phyloP scores from a whole-genome alignment of 371 early-diverging fungal genomes.

The Rhizopus sp. region DNA sequence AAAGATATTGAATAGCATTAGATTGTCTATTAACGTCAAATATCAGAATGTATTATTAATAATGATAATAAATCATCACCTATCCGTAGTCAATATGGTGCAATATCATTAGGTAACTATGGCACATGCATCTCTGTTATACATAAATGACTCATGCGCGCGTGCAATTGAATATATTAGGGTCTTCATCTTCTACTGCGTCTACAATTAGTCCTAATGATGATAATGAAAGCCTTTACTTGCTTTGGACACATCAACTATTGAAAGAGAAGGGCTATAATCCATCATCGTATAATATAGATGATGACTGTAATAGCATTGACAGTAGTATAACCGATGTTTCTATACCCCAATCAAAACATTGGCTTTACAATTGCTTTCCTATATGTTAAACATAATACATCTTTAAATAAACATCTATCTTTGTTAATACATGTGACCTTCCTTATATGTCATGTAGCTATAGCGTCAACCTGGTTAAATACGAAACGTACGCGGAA shows the following conservation, averaged over 20 bases:
- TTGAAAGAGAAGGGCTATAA: constrained; percentile 34
- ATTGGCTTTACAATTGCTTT: constrained; percentile 12
- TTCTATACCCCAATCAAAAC: not conserved
- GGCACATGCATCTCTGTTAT: no score
- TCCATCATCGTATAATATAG: constrained; percentile 11
- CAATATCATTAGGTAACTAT: constrained; percentile 7
- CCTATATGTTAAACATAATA: constrained; percentile 7
- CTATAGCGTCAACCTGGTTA: not conserved
- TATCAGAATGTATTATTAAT: not conserved
- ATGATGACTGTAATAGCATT: constrained; percentile 14
- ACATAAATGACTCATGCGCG: no score
- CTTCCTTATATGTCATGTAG: not conserved
- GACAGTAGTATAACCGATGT: constrained; percentile 18
- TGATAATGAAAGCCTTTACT: constrained; percentile 43
- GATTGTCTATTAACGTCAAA: not conserved
- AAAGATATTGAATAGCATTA: not conserved
- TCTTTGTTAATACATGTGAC: not conserved
- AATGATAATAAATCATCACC: not conserved
- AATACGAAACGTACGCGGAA: constrained; percentile 1
- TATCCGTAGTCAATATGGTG: constrained; percentile 5
- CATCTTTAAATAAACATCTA: no score
- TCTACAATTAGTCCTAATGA: constrained; percentile 27
- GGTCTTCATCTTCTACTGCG: constrained; percentile 1
- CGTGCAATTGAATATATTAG: no score
- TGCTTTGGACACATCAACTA: constrained; percentile 46